Evolutionary conservation across 257 asterid genomes (phyloP).

Genomic region (Nicotiana noctiflora): DNA sequence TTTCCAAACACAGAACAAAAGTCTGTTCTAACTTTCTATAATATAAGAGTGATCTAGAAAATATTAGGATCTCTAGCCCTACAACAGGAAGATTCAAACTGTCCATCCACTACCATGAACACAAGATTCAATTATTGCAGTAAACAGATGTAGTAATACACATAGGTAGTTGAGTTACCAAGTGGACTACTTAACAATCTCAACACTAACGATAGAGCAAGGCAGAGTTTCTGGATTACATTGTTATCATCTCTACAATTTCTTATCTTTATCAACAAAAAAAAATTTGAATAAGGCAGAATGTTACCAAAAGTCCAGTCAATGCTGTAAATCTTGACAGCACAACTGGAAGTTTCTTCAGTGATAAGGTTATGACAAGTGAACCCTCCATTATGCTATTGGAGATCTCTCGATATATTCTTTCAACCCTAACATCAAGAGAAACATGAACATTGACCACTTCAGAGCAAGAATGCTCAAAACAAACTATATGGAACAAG

Average conservation of each 20-base stretch:
- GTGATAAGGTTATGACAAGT: conserved; percentile 62
- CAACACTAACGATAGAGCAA: not conserved
- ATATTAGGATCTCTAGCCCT: not conserved
- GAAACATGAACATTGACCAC: not conserved
- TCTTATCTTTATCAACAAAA: no score
- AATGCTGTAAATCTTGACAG: conserved; percentile 84
- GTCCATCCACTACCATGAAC: not conserved
- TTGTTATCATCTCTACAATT: no score
- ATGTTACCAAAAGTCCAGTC: conserved; percentile 86
- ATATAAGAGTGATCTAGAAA: not conserved
- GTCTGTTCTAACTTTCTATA: not conserved
- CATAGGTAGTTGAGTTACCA: not conserved
- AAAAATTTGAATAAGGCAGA: no score
- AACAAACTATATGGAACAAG: conserved; percentile 8
- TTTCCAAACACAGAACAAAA: not conserved
- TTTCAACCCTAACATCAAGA: conserved; percentile 72
- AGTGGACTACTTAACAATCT: not conserved
- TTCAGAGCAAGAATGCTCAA: conserved; percentile 2
- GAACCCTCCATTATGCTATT: conserved; percentile 77
- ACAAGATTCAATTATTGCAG: not conserved
- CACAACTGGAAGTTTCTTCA: conserved; percentile 77
- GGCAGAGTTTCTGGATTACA: not conserved
- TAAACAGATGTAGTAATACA: not conserved
- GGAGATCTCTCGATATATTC: conserved; percentile 85
- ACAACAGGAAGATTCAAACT: not conserved